Evolutionary conservation across 192 early-diverging fungal species (phyloP).

Genomic region (Gamsiella multidivaricata): DNA sequence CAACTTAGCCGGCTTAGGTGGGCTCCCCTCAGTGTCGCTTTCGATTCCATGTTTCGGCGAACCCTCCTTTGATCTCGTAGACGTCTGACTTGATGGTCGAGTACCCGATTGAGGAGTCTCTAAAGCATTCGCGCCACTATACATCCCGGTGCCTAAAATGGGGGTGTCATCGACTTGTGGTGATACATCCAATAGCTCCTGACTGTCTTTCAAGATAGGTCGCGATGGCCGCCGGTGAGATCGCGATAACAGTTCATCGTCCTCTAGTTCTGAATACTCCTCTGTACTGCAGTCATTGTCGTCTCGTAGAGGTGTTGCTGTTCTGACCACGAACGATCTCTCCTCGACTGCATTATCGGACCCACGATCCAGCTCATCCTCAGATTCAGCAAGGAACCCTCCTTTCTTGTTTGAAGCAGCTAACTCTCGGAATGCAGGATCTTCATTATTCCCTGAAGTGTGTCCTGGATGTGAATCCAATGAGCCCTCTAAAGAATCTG

Average conservation of each 20-base stretch:
- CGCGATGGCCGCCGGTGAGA: neutral
- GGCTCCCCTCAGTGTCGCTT: slow-evolving; percentile 8
- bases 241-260: neutral
- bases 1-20: slow-evolving; percentile 13
- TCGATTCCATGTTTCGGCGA: slow-evolving; percentile 21
- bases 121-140: neutral
- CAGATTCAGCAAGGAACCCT: neutral
- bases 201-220: slow-evolving; percentile 8
- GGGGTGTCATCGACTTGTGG: neutral
- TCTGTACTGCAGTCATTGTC: neutral
- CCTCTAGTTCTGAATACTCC: neutral
- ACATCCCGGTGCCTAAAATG: neutral
- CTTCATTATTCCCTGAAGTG: neutral
- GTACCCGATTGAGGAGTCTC: neutral
- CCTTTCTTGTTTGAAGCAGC: neutral
- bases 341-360: too few relatives aligned
- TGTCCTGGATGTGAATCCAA: neutral
- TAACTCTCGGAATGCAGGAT: neutral
- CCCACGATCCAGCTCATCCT: neutral
- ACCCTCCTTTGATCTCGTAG: neutral
- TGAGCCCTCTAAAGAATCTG: neutral
- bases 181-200: neutral
- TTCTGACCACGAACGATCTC: too few relatives aligned
- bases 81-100: slow-evolving; percentile 1
- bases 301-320: neutral